Conservation (phyloP, 2,329 filamentous ascomycete genomes). For the Fusarium sp. region DNA sequence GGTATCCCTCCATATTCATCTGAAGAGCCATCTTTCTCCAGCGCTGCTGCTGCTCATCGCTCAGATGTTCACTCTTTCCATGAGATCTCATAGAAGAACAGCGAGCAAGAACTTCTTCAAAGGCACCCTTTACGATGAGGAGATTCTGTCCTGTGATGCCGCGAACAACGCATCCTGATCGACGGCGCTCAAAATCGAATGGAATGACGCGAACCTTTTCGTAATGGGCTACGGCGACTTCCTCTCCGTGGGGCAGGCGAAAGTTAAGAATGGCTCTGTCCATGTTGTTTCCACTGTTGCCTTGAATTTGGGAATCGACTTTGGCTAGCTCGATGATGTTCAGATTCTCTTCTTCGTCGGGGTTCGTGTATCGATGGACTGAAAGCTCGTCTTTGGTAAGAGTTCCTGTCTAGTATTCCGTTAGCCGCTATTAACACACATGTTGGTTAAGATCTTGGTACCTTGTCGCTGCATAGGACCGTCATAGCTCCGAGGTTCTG, state of each 20-base stretch:
- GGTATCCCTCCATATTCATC: neutral
- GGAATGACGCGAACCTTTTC: neutral
- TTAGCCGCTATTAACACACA: accelerated
- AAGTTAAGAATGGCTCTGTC: slow-evolving; percentile 1
- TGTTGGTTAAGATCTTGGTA: accelerated
- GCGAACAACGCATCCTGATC: neutral
- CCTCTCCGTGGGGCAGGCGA: neutral
- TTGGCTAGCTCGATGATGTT: slow-evolving; percentile 2
- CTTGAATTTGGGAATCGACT: neutral
- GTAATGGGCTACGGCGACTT: neutral
- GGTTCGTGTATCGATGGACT: neutral
- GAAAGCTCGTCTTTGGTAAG: neutral
- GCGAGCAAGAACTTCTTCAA: neutral
- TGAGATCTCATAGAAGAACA: neutral
- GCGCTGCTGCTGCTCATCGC: neutral
- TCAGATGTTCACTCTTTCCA: neutral
- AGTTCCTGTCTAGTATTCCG: neutral
- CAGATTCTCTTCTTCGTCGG: neutral
- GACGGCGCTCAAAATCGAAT: neutral
- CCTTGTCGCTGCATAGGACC: neutral
- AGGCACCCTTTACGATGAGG: neutral
- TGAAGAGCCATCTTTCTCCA: neutral
- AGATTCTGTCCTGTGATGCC: neutral
- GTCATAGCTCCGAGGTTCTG: neutral
- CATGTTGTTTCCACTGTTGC: slow-evolving; percentile 7